phyloP scores from a whole-genome alignment of 352 stramenopile species.

The Phytophthora capsici region DNA sequence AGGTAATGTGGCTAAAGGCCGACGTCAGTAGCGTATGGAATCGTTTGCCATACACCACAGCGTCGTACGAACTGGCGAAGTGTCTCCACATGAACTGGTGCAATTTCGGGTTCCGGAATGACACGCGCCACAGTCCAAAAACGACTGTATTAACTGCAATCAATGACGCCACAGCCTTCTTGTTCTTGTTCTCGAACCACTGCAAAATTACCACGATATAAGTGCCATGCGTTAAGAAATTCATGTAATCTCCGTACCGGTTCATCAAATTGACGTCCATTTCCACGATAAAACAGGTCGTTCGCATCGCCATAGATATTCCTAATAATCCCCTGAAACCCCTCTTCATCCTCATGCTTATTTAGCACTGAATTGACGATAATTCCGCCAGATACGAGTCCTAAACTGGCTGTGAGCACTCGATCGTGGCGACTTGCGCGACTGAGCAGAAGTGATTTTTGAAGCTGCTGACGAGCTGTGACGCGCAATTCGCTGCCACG shows the following conservation, averaged over 20 bases:
- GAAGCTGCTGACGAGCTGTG: constrained; percentile 24
- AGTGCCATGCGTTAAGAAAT: neutral
- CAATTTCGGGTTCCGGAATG: constrained; percentile 49
- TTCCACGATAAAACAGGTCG: constrained; percentile 34
- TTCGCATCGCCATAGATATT: constrained; percentile 41
- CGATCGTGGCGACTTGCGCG: constrained; percentile 40
- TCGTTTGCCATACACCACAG: constrained; percentile 65
- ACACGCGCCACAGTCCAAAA: constrained; percentile 80
- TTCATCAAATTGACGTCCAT: constrained; percentile 25
- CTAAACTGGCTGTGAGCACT: constrained; percentile 59
- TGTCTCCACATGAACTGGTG: constrained; percentile 84
- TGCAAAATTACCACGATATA: constrained; percentile 11
- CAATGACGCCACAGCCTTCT: constrained; percentile 58
- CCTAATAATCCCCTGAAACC: constrained; percentile 15
- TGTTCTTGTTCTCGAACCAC: constrained; percentile 72
- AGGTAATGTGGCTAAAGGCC: constrained; percentile 85
- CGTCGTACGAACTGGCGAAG: constrained; percentile 86
- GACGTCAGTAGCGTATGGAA: constrained; percentile 80
- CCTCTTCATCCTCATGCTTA: constrained; percentile 9
- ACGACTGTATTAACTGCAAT: constrained; percentile 76
- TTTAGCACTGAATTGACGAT: constrained; percentile 41
- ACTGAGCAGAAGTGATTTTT: constrained; percentile 18
- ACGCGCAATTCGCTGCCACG: constrained; percentile 24
- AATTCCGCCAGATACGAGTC: constrained; percentile 53
- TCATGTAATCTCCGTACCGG: constrained; percentile 24